A percentile compares a stretch with the other conserved stretches of the same genome.
Evolutionary conservation across 2,329 filamentous ascomycete species (phyloP).

Genomic region (Rutstroemia sydowiana): DNA sequence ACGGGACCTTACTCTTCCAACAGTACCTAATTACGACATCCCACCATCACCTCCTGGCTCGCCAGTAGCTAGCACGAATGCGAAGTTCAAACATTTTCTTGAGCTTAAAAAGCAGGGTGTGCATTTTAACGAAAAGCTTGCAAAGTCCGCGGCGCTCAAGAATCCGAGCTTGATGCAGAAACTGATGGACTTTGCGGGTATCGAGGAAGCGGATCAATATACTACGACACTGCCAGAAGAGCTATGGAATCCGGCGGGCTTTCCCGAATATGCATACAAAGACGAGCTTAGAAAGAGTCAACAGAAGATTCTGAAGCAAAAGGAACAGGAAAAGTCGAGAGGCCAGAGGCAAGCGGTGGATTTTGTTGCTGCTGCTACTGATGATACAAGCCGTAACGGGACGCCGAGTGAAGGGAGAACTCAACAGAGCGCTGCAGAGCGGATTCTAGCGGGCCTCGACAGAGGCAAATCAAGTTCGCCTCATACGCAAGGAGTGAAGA

Average conservation of each 20-base stretch:
- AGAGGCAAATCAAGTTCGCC: constrained; percentile 26
- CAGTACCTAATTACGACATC: constrained; percentile 64
- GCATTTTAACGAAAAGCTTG: constrained; percentile 72
- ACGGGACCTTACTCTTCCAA: constrained; percentile 67
- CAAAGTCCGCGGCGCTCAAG: constrained; percentile 56
- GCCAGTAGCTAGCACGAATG: constrained; percentile 44
- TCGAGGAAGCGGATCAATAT: constrained; percentile 54
- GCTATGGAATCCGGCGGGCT: constrained; percentile 50
- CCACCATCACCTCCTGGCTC: constrained; percentile 64
- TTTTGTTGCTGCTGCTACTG: constrained; percentile 27
- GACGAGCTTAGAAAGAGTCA: constrained; percentile 44
- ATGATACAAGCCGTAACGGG: constrained; percentile 21
- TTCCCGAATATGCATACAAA: constrained; percentile 48
- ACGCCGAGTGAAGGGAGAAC: constrained; percentile 17
- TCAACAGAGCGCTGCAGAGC: constrained; percentile 29
- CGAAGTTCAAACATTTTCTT: constrained; percentile 68
- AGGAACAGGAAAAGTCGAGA: constrained; percentile 26
- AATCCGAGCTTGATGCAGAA: constrained; percentile 70
- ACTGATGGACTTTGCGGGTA: constrained; percentile 60
- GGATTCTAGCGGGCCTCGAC: constrained; percentile 31
- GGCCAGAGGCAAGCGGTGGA: constrained; percentile 28
- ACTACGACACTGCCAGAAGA: constrained; percentile 49
- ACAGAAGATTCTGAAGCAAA: constrained; percentile 26
- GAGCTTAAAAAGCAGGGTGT: constrained; percentile 67
- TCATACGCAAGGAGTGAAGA: constrained; percentile 26